These are phyloP conservation scores for Thamnidium elegans DNA, from an alignment of 192 early-diverging fungal species.

Conservation along the genomic window DNA sequence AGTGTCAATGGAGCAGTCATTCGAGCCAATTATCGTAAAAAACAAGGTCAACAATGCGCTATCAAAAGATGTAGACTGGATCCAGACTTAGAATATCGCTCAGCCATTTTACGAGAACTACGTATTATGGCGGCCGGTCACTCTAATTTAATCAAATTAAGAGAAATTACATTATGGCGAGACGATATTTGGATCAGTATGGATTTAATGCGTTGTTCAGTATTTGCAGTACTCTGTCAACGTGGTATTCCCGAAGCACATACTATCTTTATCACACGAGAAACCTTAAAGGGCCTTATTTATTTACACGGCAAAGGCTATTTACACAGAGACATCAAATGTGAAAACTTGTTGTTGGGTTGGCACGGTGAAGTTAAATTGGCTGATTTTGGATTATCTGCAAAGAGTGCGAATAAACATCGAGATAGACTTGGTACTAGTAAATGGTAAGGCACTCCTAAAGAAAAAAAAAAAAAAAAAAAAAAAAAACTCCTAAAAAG, in stretches of 20 bases:
- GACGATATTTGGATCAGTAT: slow-evolving; percentile 43
- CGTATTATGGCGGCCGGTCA: slow-evolving; percentile 37
- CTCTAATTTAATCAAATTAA: slow-evolving; percentile 34
- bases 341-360: slow-evolving; percentile 42
- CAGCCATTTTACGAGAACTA: slow-evolving; percentile 39
- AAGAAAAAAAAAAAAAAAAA: slow-evolving; percentile 5
- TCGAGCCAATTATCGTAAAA: slow-evolving; percentile 31
- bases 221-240: slow-evolving; percentile 40
- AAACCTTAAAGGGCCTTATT: slow-evolving; percentile 39
- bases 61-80: slow-evolving; percentile 41
- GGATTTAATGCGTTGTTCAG: slow-evolving; percentile 41
- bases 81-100: slow-evolving; percentile 35
- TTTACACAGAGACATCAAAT: slow-evolving; percentile 49
- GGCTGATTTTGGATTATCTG: slow-evolving; percentile 42
- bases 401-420: slow-evolving; percentile 24
- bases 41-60: slow-evolving; percentile 28
- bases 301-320: slow-evolving; percentile 41
- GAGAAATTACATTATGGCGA: slow-evolving; percentile 36
- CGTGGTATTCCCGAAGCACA: slow-evolving; percentile 44
- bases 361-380: slow-evolving; percentile 46
- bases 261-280: slow-evolving; percentile 35
- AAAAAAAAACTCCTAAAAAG: neutral
- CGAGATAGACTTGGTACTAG: slow-evolving; percentile 39
- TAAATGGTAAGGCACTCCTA: slow-evolving; percentile 28
- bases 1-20: slow-evolving; percentile 41